These are phyloP conservation scores for Bacterosira constricta DNA, from an alignment of 108 stramenopile genomes.

Conservation along the genomic window DNA sequence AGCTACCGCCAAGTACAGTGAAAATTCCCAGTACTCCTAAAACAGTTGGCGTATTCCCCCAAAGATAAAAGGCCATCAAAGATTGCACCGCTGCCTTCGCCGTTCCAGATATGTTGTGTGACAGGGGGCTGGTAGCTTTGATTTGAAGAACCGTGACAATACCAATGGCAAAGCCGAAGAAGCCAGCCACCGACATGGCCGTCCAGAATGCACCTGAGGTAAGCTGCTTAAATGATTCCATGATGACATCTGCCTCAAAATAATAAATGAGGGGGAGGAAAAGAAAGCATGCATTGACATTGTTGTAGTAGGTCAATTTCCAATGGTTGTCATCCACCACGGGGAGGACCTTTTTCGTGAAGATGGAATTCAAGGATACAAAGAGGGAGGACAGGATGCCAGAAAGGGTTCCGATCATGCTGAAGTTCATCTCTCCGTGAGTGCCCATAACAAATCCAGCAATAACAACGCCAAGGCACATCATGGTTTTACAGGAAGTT, in stretches of 20 bases:
- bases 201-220: constrained; percentile 75
- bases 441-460: constrained; percentile 89
- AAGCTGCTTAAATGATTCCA: constrained; percentile 52
- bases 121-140: constrained; percentile 92
- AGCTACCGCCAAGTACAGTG: constrained; percentile 81
- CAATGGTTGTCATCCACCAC: constrained; percentile 93
- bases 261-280: constrained; percentile 85
- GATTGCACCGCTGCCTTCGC: constrained; percentile 94
- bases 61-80: constrained; percentile 92
- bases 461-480: constrained; percentile 86
- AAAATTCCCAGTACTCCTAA: constrained; percentile 85
- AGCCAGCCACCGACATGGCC: constrained; percentile 88
- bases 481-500: constrained; percentile 69
- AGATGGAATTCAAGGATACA: constrained; percentile 94
- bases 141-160: constrained; percentile 96
- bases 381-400: constrained; percentile 90
- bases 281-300: constrained; percentile 89
- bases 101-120: constrained; percentile 96
- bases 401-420: constrained; percentile 76
- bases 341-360: constrained; percentile 90
- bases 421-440: constrained; percentile 88
- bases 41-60: constrained; percentile 88
- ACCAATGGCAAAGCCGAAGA: constrained; percentile 95
- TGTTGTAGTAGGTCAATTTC: constrained; percentile 94
- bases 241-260: constrained; percentile 72